These are phyloP conservation scores for Sarocladiaceae sp. DNA, from an alignment of 2,329 filamentous ascomycete species.

Conservation along the genomic window DNA sequence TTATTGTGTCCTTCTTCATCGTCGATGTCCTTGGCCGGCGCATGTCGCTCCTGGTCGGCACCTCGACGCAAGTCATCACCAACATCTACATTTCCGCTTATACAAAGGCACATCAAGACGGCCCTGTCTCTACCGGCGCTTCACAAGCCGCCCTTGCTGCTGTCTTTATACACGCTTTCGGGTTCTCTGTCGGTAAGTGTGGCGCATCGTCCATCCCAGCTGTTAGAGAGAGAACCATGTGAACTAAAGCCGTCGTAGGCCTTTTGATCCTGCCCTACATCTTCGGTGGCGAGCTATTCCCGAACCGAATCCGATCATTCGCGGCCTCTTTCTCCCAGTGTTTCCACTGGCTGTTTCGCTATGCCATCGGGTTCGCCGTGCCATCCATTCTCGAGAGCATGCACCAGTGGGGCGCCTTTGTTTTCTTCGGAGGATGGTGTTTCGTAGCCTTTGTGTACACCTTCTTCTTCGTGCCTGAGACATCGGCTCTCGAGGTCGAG, in stretches of 20 bases:
- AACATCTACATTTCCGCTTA: slow-evolving; percentile 35
- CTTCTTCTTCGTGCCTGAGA: slow-evolving; percentile 33
- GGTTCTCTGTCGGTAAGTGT: slow-evolving; percentile 28
- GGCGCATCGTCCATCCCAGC: no score
- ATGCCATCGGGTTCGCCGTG: slow-evolving; percentile 26
- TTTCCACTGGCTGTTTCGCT: slow-evolving; percentile 31
- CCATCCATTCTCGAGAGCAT: slow-evolving; percentile 27
- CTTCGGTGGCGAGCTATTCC: slow-evolving; percentile 37
- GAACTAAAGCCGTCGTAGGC: slow-evolving; percentile 11
- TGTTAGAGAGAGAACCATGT: background rate
- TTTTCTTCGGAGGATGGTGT: slow-evolving; percentile 35
- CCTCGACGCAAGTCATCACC: slow-evolving; percentile 30
- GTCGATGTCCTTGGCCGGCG: slow-evolving; percentile 36
- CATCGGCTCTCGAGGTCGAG: slow-evolving; percentile 29
- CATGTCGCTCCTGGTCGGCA: slow-evolving; percentile 28
- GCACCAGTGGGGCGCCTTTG: slow-evolving; percentile 35
- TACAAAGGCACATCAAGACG: slow-evolving; percentile 26
- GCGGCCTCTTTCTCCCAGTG: slow-evolving; percentile 30
- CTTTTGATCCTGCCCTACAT: slow-evolving; percentile 35
- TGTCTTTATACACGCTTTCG: slow-evolving; percentile 39
- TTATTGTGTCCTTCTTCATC: slow-evolving; percentile 37
- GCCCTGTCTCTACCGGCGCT: slow-evolving; percentile 18
- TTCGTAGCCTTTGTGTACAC: slow-evolving; percentile 29
- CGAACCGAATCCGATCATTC: slow-evolving; percentile 37
- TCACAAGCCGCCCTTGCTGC: slow-evolving; percentile 34